Percentiles rank a stretch among this genome's conserved stretches.
Conservation (phyloP, 2,329 filamentous ascomycete species). For the Aureobasidium namibiae region DNA sequence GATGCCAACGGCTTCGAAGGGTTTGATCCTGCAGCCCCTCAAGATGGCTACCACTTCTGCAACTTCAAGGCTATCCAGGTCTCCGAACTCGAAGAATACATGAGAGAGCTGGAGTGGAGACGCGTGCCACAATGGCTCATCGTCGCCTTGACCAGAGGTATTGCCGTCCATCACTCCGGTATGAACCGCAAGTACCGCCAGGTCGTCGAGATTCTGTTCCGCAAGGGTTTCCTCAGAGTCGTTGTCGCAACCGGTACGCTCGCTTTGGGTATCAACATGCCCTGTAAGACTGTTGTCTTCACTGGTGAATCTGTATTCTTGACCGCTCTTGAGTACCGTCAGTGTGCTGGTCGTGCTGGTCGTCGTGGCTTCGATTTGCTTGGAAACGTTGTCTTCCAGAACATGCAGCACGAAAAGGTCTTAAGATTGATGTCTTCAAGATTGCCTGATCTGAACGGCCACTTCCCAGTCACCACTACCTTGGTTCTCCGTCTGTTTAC, state of each 20-base stretch:
- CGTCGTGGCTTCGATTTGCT: slow-evolving; percentile 73
- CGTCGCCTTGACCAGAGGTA: slow-evolving; percentile 54
- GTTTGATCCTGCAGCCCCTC: slow-evolving; percentile 59
- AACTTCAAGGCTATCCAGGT: slow-evolving; percentile 50
- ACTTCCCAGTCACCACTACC: slow-evolving; percentile 70
- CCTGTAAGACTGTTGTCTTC: slow-evolving; percentile 74
- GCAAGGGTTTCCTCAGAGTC: slow-evolving; percentile 61
- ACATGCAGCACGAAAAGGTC: slow-evolving; percentile 52
- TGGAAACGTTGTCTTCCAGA: slow-evolving; percentile 73
- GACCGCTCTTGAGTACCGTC: slow-evolving; percentile 67
- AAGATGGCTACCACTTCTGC: slow-evolving; percentile 59
- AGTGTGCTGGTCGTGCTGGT: slow-evolving; percentile 69
- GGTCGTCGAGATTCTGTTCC: slow-evolving; percentile 64
- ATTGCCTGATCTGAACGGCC: slow-evolving; percentile 65
- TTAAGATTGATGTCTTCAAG: slow-evolving; percentile 63
- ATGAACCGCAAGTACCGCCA: slow-evolving; percentile 73
- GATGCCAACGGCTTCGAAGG: slow-evolving; percentile 52
- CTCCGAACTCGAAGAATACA: slow-evolving; percentile 51
- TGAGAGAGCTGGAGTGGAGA: slow-evolving; percentile 44
- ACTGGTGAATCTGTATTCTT: slow-evolving; percentile 64
- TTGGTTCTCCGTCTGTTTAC: slow-evolving; percentile 61
- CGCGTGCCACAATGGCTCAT: slow-evolving; percentile 48
- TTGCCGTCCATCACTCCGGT: slow-evolving; percentile 72
- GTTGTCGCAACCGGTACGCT: slow-evolving; percentile 70
- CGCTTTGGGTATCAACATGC: slow-evolving; percentile 74